Evolutionary conservation across 2,329 filamentous ascomycete species (phyloP).

Genomic region (Colletotrichum euphorbiae): DNA sequence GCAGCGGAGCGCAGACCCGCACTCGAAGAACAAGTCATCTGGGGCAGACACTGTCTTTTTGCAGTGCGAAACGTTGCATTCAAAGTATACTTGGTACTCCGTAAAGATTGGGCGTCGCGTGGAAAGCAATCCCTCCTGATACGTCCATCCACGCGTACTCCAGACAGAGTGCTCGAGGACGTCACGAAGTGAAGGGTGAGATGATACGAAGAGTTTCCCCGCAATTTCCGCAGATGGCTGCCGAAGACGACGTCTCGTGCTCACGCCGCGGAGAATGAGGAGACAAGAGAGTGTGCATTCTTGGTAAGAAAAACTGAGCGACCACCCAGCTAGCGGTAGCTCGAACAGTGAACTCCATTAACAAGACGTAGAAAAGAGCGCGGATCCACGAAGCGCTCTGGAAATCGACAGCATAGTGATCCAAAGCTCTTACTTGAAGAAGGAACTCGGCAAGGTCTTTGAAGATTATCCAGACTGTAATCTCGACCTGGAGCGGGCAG

Average conservation of each 20-base stretch:
- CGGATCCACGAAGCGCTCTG: no score
- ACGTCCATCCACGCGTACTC: conserved; percentile 54
- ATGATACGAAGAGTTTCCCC: background rate
- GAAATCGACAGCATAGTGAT: no score
- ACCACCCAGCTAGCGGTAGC: no score
- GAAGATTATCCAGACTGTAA: no score
- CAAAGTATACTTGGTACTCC: conserved; percentile 54
- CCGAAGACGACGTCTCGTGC: conserved; percentile 47
- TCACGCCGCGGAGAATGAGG: no score
- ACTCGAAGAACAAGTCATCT: conserved; percentile 2
- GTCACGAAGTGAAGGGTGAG: background rate
- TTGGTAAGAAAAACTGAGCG: no score
- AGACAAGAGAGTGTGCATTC: no score
- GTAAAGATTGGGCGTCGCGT: conserved; percentile 53
- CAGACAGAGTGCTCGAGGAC: conserved; percentile 49
- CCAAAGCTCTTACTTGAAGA: no score
- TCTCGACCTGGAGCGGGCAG: no score
- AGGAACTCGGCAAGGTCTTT: no score
- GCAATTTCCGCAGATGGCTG: conserved; percentile 42
- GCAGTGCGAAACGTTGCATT: conserved; percentile 46
- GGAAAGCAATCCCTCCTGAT: conserved; percentile 53
- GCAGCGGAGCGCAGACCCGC: background rate
- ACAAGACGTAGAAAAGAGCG: no score
- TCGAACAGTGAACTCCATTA: no score
- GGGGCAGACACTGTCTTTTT: conserved; percentile 6